phyloP scores from a whole-genome alignment of 2,329 filamentous ascomycete species.

The Monosporascus sp. region DNA sequence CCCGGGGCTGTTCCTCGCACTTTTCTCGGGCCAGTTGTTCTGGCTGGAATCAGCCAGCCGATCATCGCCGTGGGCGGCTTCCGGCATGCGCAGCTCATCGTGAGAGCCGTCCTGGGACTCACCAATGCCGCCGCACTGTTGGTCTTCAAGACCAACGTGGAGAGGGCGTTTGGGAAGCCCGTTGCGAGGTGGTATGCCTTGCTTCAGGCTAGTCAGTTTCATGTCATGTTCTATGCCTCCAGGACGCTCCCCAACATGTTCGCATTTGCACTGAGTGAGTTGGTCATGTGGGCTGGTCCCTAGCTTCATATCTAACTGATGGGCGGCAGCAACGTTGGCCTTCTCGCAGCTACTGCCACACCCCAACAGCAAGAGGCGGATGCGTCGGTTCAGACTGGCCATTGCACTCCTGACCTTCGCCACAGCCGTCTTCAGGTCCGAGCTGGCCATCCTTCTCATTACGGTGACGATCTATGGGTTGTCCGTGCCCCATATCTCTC shows the following conservation, averaged over 20 bases:
- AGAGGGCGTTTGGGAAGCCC: constrained; percentile 60
- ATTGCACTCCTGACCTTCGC: constrained; percentile 74
- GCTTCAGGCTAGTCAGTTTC: constrained; percentile 81
- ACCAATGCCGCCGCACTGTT: constrained; percentile 68
- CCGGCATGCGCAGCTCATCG: constrained; percentile 54
- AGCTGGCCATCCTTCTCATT: constrained; percentile 75
- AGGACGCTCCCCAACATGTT: constrained; percentile 95
- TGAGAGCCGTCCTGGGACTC: constrained; percentile 71
- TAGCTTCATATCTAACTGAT: too few species aligned
- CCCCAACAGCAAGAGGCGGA: constrained; percentile 22
- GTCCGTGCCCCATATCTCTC: constrained; percentile 21
- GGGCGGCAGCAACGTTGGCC: constrained; percentile 58
- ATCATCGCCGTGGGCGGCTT: constrained; percentile 54
- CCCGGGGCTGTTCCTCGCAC: constrained; percentile 88
- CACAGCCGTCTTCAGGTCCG: constrained; percentile 82
- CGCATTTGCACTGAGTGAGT: constrained; percentile 78
- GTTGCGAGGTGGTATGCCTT: constrained; percentile 75
- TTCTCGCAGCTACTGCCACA: constrained; percentile 43
- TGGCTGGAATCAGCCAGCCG: constrained; percentile 69
- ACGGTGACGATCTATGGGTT: constrained; percentile 64
- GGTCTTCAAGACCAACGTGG: constrained; percentile 59
- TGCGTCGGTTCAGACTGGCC: constrained; percentile 54
- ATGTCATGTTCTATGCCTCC: constrained; percentile 88
- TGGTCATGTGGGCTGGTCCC: too few species aligned
- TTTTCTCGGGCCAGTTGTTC: constrained; percentile 74